A percentile compares a stretch with the other conserved stretches of the same genome.
Evolutionary conservation across 2,329 filamentous ascomycete genomes (phyloP).

Genomic region (Paraphaeosphaeria sporulosa): DNA sequence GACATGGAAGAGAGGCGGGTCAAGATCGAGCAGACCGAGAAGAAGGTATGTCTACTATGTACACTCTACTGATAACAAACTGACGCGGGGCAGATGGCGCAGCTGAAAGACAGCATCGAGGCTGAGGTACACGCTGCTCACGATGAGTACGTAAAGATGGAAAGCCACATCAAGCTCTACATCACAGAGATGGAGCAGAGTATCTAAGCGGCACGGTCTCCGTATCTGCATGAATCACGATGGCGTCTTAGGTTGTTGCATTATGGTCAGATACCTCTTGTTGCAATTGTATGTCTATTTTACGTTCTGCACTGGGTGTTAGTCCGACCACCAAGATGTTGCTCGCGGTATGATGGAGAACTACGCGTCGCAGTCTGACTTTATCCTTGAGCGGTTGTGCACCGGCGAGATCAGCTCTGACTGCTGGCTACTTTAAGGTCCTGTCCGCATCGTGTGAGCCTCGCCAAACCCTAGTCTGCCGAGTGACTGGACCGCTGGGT

Average conservation of each 20-base stretch:
- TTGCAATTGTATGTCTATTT: neutral
- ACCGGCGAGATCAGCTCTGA: no score
- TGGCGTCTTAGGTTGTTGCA: slow-evolving; percentile 1
- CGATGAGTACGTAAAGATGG: slow-evolving; percentile 97
- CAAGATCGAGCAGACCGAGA: slow-evolving; percentile 97
- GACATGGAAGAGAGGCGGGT: slow-evolving; percentile 92
- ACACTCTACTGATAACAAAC: slow-evolving; percentile 19
- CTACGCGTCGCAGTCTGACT: no score
- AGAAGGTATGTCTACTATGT: slow-evolving; percentile 73
- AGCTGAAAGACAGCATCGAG: slow-evolving; percentile 97
- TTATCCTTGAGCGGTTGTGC: no score
- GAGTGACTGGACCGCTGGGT: no score
- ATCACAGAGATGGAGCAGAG: slow-evolving; percentile 99
- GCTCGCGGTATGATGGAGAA: neutral
- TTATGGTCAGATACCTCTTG: neutral
- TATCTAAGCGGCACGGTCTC: slow-evolving; percentile 32
- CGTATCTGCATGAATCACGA: neutral
- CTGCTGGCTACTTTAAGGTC: no score
- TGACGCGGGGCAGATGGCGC: slow-evolving; percentile 75
- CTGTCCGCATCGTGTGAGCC: no score
- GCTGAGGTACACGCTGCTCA: slow-evolving; percentile 89
- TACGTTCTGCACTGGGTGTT: neutral
- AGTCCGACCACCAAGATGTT: neutral
- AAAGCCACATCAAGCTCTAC: slow-evolving; percentile 95
- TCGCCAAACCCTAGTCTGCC: no score